Conservation (phyloP, 345 rosid genomes). For the Cochlearia excelsa region DNA sequence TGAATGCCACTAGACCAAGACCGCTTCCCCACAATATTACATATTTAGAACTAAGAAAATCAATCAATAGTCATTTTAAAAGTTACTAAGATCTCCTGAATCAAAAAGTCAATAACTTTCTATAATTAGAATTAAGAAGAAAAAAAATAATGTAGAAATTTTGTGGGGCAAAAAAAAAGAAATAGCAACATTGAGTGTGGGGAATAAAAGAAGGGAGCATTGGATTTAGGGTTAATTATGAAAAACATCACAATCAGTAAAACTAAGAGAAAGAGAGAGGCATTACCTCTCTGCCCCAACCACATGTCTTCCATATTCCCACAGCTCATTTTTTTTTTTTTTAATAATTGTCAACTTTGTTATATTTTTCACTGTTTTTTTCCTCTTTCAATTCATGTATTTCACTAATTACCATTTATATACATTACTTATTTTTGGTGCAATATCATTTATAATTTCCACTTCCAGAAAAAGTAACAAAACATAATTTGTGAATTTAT, state of each 20-base stretch:
- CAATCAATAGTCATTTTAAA: neutral
- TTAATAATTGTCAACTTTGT: slow-evolving; percentile 26
- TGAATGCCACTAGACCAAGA: too few species aligned
- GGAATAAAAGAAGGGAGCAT: slow-evolving; percentile 15
- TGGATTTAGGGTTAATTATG: slow-evolving; percentile 25
- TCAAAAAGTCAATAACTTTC: neutral
- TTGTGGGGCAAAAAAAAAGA: slow-evolving; percentile 25
- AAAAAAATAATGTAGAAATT: neutral
- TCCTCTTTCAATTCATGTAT: slow-evolving; percentile 4
- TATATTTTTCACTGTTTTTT: neutral
- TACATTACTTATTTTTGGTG: too few species aligned
- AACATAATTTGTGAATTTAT: neutral
- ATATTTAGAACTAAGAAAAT: too few species aligned
- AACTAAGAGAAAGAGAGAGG: slow-evolving; percentile 34
- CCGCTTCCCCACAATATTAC: too few species aligned
- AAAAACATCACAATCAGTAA: slow-evolving; percentile 34
- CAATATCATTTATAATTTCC: neutral
- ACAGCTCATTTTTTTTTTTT: slow-evolving; percentile 30
- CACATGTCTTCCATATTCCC: slow-evolving; percentile 41
- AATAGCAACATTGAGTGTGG: slow-evolving; percentile 21
- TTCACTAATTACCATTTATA: neutral
- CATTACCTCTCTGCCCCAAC: slow-evolving; percentile 40
- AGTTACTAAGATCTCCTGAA: neutral
- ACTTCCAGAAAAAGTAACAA: slow-evolving; percentile 6
- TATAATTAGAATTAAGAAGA: neutral